Percentiles rank a stretch among this genome's conserved stretches.
phyloP scores from a whole-genome alignment of 2,329 filamentous ascomycete genomes.

The Trichoderma aggressivum region DNA sequence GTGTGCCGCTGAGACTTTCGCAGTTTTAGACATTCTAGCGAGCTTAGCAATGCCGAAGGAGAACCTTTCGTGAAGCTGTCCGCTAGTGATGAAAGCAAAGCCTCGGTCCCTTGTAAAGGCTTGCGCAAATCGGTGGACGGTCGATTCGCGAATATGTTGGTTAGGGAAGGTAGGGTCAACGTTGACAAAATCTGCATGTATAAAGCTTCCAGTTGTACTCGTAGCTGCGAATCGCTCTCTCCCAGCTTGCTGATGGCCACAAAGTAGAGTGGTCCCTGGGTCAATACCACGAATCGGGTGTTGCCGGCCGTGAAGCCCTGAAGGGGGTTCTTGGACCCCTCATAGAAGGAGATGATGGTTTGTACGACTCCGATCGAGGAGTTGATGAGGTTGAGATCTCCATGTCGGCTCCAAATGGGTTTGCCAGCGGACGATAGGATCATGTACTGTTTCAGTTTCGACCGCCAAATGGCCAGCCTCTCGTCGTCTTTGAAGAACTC shows the following conservation, averaged over 20 bases:
- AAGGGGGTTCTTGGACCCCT: conserved; percentile 72
- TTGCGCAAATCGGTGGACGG: conserved; percentile 92
- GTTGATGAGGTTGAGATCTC: conserved; percentile 84
- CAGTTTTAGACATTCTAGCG: conserved; percentile 88
- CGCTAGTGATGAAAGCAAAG: conserved; percentile 82
- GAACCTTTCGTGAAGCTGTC: conserved; percentile 95
- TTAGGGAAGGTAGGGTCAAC: conserved; percentile 80
- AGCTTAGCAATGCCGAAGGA: conserved; percentile 80
- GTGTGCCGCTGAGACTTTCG: conserved; percentile 80
- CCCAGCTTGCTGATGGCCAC: conserved; percentile 87
- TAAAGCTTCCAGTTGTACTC: conserved; percentile 82
- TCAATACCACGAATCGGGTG: conserved; percentile 80
- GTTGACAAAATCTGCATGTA: conserved; percentile 99
- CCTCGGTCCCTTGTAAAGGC: conserved; percentile 87
- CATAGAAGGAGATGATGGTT: conserved; percentile 96
- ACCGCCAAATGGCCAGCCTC: conserved; percentile 74
- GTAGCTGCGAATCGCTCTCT: conserved; percentile 88
- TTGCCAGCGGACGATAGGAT: conserved; percentile 95
- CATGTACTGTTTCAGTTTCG: conserved; percentile 94
- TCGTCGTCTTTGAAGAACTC: conserved; percentile 49
- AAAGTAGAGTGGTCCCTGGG: conserved; percentile 84
- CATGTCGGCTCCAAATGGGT: conserved; percentile 94
- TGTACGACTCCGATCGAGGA: conserved; percentile 93
- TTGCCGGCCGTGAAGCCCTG: conserved; percentile 83
- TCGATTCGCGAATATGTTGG: conserved; percentile 80